A percentile compares a stretch with the other conserved stretches of the same genome.
These are phyloP conservation scores for Tylopilus subfusipes DNA, from an alignment of 768 basidiomycete genomes.

Conservation along the genomic window DNA sequence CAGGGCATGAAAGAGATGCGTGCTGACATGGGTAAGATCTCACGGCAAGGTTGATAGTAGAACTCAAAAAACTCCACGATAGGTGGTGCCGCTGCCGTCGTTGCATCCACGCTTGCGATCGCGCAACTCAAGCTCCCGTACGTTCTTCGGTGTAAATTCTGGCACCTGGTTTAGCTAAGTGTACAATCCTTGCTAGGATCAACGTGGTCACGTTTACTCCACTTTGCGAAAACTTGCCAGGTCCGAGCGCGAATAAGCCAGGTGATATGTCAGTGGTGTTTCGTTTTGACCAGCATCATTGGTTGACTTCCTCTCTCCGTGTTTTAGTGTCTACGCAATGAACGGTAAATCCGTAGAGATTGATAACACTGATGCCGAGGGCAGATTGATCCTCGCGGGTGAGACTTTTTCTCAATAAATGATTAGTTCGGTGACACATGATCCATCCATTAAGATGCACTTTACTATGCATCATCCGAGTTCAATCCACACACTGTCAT, in stretches of 20 bases:
- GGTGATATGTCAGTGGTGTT: slow-evolving; percentile 66
- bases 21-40: slow-evolving; percentile 71
- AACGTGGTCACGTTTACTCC: slow-evolving; percentile 73
- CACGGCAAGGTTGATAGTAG: too few relatives aligned
- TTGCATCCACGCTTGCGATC: slow-evolving; percentile 69
- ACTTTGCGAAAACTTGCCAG: slow-evolving; percentile 84
- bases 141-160: slow-evolving; percentile 21
- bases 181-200: slow-evolving; percentile 41
- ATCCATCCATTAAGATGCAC: slow-evolving; percentile 51
- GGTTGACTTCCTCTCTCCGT: background rate
- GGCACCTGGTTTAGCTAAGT: background rate
- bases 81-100: slow-evolving; percentile 80
- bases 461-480: slow-evolving; percentile 75
- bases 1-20: slow-evolving; percentile 84
- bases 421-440: background rate
- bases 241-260: slow-evolving; percentile 62
- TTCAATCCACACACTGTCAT: slow-evolving; percentile 81
- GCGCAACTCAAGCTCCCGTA: slow-evolving; percentile 81
- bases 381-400: slow-evolving; percentile 73
- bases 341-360: slow-evolving; percentile 85
- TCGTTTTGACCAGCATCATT: background rate
- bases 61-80: background rate
- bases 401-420: slow-evolving; percentile 10
- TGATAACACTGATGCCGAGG: slow-evolving; percentile 86
- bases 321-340: slow-evolving; percentile 70